Evolutionary conservation across 176 grass and related monocot species (phyloP).

Genomic region (Triticum turgidum): DNA sequence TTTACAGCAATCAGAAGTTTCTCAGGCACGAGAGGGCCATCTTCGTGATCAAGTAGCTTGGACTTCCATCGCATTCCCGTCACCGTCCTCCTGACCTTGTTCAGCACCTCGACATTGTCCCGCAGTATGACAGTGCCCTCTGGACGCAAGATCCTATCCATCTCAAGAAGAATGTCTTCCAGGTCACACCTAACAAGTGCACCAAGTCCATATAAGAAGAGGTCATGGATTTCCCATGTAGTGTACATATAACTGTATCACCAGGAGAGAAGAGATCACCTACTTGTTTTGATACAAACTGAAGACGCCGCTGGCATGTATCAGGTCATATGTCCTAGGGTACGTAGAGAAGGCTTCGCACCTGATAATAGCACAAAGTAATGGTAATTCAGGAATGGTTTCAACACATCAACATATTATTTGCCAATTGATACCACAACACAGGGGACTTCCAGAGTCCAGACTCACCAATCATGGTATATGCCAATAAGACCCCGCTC

Average conservation of each 20-base stretch:
- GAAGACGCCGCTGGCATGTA: constrained; percentile 76
- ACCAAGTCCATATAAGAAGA: background rate
- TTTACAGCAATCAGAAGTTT: constrained; percentile 77
- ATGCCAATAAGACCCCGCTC: constrained; percentile 88
- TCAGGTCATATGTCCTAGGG: constrained; percentile 85
- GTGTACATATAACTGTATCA: background rate
- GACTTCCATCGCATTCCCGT: constrained; percentile 77
- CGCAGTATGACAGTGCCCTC: constrained; percentile 77
- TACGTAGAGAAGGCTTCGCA: constrained; percentile 90
- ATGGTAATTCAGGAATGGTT: constrained; percentile 26
- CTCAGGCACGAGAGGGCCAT: constrained; percentile 62
- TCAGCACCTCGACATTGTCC: constrained; percentile 69
- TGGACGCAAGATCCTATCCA: constrained; percentile 87
- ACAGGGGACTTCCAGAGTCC: background rate
- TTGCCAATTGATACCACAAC: background rate
- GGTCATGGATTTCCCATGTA: background rate
- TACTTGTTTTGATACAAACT: constrained; percentile 84
- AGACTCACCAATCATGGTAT: constrained; percentile 90
- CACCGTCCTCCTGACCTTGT: constrained; percentile 57
- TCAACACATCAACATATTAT: constrained; percentile 7
- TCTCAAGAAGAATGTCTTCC: constrained; percentile 90
- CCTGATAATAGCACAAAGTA: constrained; percentile 39
- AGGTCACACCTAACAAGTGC: constrained; percentile 46
- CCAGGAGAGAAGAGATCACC: constrained; percentile 19
- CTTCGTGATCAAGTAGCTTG: constrained; percentile 90